Percentiles rank a stretch among this genome's conserved stretches.
These are phyloP conservation scores for Haplographium delicatum DNA, from an alignment of 495 filamentous ascomycete species.

Conservation along the genomic window DNA sequence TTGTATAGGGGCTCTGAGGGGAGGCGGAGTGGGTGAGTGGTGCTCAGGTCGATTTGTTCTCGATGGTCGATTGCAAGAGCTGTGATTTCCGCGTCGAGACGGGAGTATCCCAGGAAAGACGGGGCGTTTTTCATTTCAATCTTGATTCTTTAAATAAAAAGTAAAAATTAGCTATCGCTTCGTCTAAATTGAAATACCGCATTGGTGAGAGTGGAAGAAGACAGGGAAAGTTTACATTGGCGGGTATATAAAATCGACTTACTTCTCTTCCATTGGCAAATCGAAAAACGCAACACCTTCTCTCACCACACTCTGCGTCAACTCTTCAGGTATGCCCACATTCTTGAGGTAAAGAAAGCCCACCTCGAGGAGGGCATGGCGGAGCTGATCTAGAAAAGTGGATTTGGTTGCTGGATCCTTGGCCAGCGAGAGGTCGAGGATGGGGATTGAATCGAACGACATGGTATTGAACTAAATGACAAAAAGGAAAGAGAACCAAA, in stretches of 20 bases:
- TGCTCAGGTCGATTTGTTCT: constrained; percentile 88
- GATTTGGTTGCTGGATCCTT: constrained; percentile 63
- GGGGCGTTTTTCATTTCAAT: constrained; percentile 88
- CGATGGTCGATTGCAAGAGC: constrained; percentile 59
- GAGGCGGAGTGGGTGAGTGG: constrained; percentile 62
- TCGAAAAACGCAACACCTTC: constrained; percentile 75
- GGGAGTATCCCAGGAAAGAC: constrained; percentile 57
- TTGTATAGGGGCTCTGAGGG: constrained; percentile 64
- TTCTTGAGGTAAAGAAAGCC: constrained; percentile 92
- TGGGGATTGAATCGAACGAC: constrained; percentile 70
- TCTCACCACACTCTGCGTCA: constrained; percentile 62
- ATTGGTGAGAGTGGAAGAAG: background rate
- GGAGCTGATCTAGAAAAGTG: constrained; percentile 64
- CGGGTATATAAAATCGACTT: constrained; percentile 13
- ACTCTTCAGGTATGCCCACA: constrained; percentile 62
- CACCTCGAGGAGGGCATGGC: constrained; percentile 78
- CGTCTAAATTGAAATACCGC: too few relatives aligned
- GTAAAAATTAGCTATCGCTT: too few relatives aligned
- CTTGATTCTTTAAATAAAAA: constrained; percentile 51
- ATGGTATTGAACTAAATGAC: constrained; percentile 8
- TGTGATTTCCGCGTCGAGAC: constrained; percentile 58
- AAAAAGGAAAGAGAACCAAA: background rate
- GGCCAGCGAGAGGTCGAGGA: constrained; percentile 71
- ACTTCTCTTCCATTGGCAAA: constrained; percentile 74
- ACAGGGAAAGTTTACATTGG: too few relatives aligned